These are phyloP conservation scores for Elaeis guineensis DNA, from an alignment of 176 grass and related monocot genomes.

Conservation along the genomic window DNA sequence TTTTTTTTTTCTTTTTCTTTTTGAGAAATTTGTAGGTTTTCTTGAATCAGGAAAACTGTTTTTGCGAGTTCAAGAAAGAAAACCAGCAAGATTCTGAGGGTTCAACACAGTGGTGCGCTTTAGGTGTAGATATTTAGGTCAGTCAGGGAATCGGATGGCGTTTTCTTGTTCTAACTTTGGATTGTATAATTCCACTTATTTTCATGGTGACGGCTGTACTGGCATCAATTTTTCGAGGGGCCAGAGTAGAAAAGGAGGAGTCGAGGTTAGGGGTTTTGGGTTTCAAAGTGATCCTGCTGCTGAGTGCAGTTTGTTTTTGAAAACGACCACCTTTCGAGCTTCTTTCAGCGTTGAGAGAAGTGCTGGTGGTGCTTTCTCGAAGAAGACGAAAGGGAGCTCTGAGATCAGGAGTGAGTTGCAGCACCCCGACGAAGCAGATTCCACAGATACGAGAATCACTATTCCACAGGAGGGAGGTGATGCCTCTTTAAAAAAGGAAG, in stretches of 20 bases:
- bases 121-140: no score
- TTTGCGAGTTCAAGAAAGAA: no score
- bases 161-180: conserved; percentile 1
- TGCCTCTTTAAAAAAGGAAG: not conserved
- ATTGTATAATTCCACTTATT: not conserved
- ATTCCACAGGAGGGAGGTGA: not conserved
- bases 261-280: not conserved
- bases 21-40: no score
- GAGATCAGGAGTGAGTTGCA: conserved; percentile 3
- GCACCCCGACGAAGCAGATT: not conserved
- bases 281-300: not conserved
- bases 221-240: not conserved
- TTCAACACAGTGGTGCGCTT: no score
- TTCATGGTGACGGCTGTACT: not conserved
- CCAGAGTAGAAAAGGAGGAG: not conserved
- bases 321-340: not conserved
- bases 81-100: no score
- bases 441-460: not conserved
- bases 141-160: not conserved
- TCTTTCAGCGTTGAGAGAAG: conserved; percentile 1
- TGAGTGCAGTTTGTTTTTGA: not conserved
- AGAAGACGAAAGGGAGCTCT: not conserved
- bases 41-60: no score
- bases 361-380: not conserved
- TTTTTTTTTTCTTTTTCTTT: no score